Conservation (phyloP, 257 asterid genomes). For the Apocynum venetum region DNA sequence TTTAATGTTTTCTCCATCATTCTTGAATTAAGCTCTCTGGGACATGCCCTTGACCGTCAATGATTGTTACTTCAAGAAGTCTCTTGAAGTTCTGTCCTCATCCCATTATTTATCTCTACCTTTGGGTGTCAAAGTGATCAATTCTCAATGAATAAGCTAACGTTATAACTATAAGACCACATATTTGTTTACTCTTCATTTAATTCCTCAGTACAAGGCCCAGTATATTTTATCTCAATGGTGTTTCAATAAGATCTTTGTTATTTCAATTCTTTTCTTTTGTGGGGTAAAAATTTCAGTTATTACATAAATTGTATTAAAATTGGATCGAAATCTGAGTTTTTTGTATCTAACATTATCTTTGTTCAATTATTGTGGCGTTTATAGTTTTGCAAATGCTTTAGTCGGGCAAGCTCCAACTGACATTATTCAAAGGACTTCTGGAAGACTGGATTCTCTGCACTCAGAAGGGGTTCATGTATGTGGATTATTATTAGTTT, state of each 20-base stretch:
- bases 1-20: not conserved
- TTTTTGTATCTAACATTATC: not conserved
- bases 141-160: not conserved
- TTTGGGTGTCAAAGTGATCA: not conserved
- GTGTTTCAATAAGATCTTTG: not conserved
- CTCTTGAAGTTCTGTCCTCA: not conserved
- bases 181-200: not conserved
- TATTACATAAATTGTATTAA: not conserved
- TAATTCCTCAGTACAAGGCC: not conserved
- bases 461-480: constrained; percentile 99
- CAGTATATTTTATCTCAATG: not conserved
- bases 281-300: not conserved
- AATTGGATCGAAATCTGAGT: not conserved
- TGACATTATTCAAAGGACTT: constrained; percentile 70
- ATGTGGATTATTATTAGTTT: constrained; percentile 24
- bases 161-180: not conserved
- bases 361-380: not conserved
- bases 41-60: not conserved
- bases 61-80: not conserved
- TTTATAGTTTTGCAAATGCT: constrained; percentile 76
- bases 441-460: constrained; percentile 89
- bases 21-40: not conserved
- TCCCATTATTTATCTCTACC: not conserved
- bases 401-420: constrained; percentile 73
- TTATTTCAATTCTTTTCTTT: not conserved